Conservation (phyloP, 2,329 filamentous ascomycete genomes). For the Pochonia chlamydosporia region DNA sequence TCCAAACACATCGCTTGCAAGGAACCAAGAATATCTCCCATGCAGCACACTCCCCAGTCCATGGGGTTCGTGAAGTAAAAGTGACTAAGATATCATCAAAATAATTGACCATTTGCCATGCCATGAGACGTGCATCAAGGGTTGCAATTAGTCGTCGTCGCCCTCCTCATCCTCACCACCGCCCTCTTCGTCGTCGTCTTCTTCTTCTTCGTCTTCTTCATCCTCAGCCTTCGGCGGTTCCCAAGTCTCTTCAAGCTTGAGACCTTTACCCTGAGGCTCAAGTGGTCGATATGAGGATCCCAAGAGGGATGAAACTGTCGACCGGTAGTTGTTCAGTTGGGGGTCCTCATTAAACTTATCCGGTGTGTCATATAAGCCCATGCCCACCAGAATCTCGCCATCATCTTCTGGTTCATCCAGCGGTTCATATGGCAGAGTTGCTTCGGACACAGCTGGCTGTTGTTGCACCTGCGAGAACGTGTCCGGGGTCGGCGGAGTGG, state of each 20-base stretch:
- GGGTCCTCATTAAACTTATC: slow-evolving; percentile 47
- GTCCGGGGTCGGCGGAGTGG: slow-evolving; percentile 55
- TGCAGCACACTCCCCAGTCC: no score
- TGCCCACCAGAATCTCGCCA: slow-evolving; percentile 71
- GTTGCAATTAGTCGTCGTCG: slow-evolving; percentile 14
- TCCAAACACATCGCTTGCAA: no score
- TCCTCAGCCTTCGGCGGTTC: slow-evolving; percentile 61
- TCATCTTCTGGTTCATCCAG: slow-evolving; percentile 50
- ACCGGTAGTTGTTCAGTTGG: slow-evolving; percentile 47
- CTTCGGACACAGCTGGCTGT: slow-evolving; percentile 42
- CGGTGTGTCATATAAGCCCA: slow-evolving; percentile 74
- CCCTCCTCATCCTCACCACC: slow-evolving; percentile 37
- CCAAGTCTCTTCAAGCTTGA: slow-evolving; percentile 79
- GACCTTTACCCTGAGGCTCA: slow-evolving; percentile 59
- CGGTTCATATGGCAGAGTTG: slow-evolving; percentile 41
- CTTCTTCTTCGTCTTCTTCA: slow-evolving; percentile 45
- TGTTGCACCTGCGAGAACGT: slow-evolving; percentile 49
- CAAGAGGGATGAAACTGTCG: slow-evolving; percentile 49
- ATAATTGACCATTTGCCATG: no score
- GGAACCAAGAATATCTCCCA: neutral
- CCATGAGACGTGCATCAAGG: no score
- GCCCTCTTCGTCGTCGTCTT: slow-evolving; percentile 46
- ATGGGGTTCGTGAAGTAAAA: neutral
- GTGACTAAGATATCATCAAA: neutral
- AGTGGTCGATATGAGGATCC: slow-evolving; percentile 39